Base-by-base conservation (phyloP, 768 basidiomycete genomes). In the Dioszegia aurantiaca region DNA sequence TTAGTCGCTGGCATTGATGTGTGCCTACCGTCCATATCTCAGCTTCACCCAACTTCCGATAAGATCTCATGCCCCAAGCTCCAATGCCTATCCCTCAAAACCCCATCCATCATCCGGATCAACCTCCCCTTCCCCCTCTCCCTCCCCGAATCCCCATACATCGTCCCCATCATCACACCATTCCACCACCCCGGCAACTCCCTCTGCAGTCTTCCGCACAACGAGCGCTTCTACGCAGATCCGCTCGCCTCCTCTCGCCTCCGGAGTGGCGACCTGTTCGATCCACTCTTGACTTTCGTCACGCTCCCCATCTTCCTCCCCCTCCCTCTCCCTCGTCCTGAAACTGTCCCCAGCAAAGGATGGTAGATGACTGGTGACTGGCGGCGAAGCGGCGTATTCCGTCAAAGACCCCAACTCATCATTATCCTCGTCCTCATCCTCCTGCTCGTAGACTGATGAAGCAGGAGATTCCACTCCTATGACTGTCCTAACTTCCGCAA, bases 171-270 rank as follows among this genome's bases (percentile, higher is more conserved):
- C 65, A 19, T 61, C 64, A 47, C 59, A 61, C 62, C 51, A 63
- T 59, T 57, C 54, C 45, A 19, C 54, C 30, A 21, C 55, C 47
- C 43, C 31, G 37, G 51, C 51, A 6, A 53, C 51, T 1, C 51
- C 51, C 37, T 53, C 51, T 9, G 51, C 51, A 19, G 36, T 45
- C 41, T 76, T 76, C 19, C 73, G 55, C 28, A 76, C 69, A 12
- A 76, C 70, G 24, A 76, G 53, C 10, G 73, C 75, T 51, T 76
- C 75, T 3, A 76, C 75, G 57, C 75, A 76, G 24, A 76, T 71
- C 48, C 63, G 51, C 37, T 70, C 67, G 19, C 4, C 14, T 10
- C 63, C 49, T 16, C 54, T 49, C 19, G 16, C 19, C 16, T 17
- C 41, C n/a, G n/a, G n/a, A n/a, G n/a, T n/a, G n/a, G n/a, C n/a